Evolutionary conservation across 2,329 filamentous ascomycete species (phyloP).

Genomic region (Colletotrichum nymphaeae): DNA sequence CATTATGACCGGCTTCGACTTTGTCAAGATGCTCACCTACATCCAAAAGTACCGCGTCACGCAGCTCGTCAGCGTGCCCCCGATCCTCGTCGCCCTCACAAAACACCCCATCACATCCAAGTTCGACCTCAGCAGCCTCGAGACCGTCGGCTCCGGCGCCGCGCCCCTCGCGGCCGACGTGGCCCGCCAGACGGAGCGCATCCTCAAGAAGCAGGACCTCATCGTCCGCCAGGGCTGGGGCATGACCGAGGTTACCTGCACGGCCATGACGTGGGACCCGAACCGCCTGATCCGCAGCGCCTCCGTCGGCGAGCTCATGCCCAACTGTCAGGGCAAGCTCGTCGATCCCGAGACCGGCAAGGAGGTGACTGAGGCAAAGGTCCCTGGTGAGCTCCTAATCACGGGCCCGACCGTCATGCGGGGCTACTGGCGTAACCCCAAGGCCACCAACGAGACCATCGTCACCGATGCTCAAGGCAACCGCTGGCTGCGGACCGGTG

Average conservation of each 20-base stretch:
- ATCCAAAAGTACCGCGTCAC: constrained; percentile 78
- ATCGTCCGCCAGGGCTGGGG: constrained; percentile 79
- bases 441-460: constrained; percentile 72
- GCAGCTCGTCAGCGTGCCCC: constrained; percentile 75
- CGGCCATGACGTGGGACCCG: constrained; percentile 73
- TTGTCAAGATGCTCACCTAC: constrained; percentile 75
- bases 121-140: constrained; percentile 76
- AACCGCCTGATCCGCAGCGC: constrained; percentile 49
- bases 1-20: constrained; percentile 83
- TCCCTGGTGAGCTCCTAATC: constrained; percentile 79
- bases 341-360: constrained; percentile 64
- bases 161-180: constrained; percentile 74
- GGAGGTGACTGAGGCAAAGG: constrained; percentile 60
- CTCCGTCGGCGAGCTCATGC: constrained; percentile 74
- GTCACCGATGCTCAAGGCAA: constrained; percentile 58
- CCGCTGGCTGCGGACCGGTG: constrained; percentile 80
- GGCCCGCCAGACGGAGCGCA: constrained; percentile 66
- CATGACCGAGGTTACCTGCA: constrained; percentile 87
- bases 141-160: constrained; percentile 71
- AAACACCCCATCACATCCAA: constrained; percentile 75
- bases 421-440: constrained; percentile 79
- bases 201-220: constrained; percentile 47
- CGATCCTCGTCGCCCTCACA: constrained; percentile 78
- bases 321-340: constrained; percentile 77
- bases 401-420: constrained; percentile 78